A percentile compares a stretch with the other conserved stretches of the same genome.
Evolutionary conservation across 164 flowering plant species (phyloP).

Genomic region (Piper longum): DNA sequence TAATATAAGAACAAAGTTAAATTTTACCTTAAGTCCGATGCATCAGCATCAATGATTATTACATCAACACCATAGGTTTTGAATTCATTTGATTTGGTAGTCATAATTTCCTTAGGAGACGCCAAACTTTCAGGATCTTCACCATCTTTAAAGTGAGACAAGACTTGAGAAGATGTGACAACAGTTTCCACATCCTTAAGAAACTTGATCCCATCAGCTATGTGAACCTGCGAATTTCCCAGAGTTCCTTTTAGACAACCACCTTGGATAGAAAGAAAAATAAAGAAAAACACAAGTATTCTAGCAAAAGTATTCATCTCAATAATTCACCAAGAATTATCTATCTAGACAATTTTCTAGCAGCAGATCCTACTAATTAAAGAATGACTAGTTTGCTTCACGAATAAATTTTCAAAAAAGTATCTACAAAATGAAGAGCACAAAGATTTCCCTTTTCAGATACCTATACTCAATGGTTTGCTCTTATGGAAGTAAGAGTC

Average conservation of each 20-base stretch:
- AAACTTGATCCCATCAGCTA: conserved; percentile 78
- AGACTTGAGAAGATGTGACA: conserved; percentile 12
- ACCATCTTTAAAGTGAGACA: conserved; percentile 6
- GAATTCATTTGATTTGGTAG: conserved; percentile 5
- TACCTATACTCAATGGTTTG: too few species aligned
- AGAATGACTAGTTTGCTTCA: too few species aligned
- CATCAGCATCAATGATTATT: conserved; percentile 79
- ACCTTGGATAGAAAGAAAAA: too few species aligned
- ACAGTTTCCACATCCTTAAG: conserved; percentile 26
- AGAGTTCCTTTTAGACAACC: background rate
- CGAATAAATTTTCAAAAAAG: too few species aligned
- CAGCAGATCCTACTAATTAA: too few species aligned
- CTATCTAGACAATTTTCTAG: too few species aligned
- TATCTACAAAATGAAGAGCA: too few species aligned
- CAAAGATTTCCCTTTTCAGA: too few species aligned
- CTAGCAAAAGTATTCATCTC: too few species aligned
- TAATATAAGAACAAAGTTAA: background rate
- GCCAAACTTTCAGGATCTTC: conserved; percentile 3
- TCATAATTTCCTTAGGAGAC: conserved; percentile 2
- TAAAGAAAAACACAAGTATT: too few species aligned
- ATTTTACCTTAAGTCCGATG: conserved; percentile 61
- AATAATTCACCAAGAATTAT: too few species aligned
- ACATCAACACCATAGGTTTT: conserved; percentile 30
- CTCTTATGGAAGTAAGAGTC: too few species aligned
- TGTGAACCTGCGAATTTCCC: conserved; percentile 41